Evolutionary conservation across 2,329 filamentous ascomycete species (phyloP), one percentile per base, ranked within the genome.

Genomic region (Trichoderma gracile): DNA sequence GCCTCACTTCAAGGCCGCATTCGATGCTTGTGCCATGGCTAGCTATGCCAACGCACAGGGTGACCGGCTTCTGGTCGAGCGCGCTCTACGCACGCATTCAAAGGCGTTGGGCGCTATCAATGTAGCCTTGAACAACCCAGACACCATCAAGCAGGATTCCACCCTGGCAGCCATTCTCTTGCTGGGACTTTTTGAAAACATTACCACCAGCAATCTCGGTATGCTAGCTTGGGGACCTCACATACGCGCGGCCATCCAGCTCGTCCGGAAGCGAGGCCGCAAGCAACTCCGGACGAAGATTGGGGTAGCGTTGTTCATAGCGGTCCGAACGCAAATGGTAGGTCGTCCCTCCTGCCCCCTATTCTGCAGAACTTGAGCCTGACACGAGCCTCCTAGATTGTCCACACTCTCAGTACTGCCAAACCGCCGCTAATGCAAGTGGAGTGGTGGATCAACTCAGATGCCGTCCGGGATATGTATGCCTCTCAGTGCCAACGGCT

Each of bases 211-310:
- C 65, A 80, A 83, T 59, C 74, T 84, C 56, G 83, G 81, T 40
- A 81, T 82, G 71, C 76, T 82, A 63, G 84, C 85, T 1, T 89
- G 86, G 86, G 84, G 84, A 4, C 85, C 85, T 10, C 86, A 89
- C 69, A 81, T 85, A n/a, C 83, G 87, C 66, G 86, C 85, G 3
- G 86, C 86, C n/a, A 82, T 88, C 38, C 82, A 86, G 68, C 76
- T 88, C 1, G 83, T 86, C 60, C 85, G 83, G 71, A 79, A 82
- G 10, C 80, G 86, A 52, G 84, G 85, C 5, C 81, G 79, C 68
- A 81, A 82, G 67, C 84, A 86, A 69, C 71, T 86, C 10, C 76
- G 77, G 47, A 85, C 83, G 15, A 82, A 80, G 71, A 76, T 79
- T 2, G 86, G 85, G 0, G 72, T 83, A 38, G 78, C 81, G 63